Evolutionary conservation across 352 stramenopile genomes (phyloP), one percentile per base, ranked within the genome.

Genomic region (Phytophthora ramorum): DNA sequence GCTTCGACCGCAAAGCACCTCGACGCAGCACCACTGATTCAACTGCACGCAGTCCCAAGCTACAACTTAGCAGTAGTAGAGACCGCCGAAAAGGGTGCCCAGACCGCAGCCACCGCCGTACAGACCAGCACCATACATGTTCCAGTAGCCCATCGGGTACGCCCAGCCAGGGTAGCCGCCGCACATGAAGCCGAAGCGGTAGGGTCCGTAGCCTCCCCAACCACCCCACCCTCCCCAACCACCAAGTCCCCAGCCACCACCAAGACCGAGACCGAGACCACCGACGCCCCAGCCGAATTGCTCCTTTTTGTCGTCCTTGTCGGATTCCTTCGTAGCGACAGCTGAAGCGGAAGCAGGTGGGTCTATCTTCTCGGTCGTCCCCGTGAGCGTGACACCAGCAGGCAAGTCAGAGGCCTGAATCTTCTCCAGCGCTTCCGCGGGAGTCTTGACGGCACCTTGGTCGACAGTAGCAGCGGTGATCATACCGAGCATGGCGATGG

Each of bases 181-280:
- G 35, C 47, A 72, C 2, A 24, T 34, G 52, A 65, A 76, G 34
- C 68, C 58, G 48, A 66, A 74, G 66, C 17, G 97, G 96, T 55
- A 98, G 98, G 69, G 96, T 70, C 9, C 98, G 98, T 72, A 50
- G 28, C 46, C 44, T 10, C 43, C 22, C 22, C 22, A 24, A 3
- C 52, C 52, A 32, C 52, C 52, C 52, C 52, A 50, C 16, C 19
- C 19, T n/a, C 38, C 52, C 52, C 52, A 60, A 1, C 52, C 50
- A 14, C 50, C 40, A 16, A 61, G 41, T 12, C 53, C 53, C n/a
- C 41, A 51, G 14, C 22, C 22, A 24, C 54, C 54, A 35, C 40
- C 49, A 8, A 50, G 22, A 20, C 51, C 51, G 2, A 19, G 28
- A 35, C 38, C 37, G 38, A n/a, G 40, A n/a, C 34, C 34, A 24